Conservation (phyloP, 352 stramenopile genomes). For the Phytophthora sp. region DNA sequence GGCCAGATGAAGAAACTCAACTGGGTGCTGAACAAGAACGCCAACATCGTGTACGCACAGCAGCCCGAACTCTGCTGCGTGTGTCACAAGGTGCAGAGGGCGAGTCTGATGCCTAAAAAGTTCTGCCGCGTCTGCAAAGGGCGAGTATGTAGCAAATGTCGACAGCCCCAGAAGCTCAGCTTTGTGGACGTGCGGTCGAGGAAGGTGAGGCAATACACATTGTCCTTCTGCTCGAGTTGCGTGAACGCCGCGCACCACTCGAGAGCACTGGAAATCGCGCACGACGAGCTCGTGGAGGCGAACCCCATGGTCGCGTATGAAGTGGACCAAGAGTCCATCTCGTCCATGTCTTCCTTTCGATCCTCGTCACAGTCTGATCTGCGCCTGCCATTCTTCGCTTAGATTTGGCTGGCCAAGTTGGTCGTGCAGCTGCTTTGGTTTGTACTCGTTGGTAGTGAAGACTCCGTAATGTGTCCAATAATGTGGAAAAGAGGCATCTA, state of each 20-base stretch:
- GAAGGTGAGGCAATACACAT: slow-evolving; percentile 33
- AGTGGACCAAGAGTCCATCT: slow-evolving; percentile 40
- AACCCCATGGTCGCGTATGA: slow-evolving; percentile 38
- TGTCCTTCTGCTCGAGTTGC: slow-evolving; percentile 36
- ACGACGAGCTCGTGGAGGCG: slow-evolving; percentile 33
- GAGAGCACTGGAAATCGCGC: slow-evolving; percentile 25
- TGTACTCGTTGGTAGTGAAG: too few relatives aligned
- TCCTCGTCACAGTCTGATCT: slow-evolving; percentile 33
- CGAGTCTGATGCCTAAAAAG: slow-evolving; percentile 27
- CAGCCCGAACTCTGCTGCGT: slow-evolving; percentile 33
- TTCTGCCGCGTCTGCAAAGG: slow-evolving; percentile 41
- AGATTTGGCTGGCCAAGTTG: slow-evolving; percentile 1
- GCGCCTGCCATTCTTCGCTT: slow-evolving; percentile 28
- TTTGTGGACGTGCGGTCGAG: slow-evolving; percentile 31
- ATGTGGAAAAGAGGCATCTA: too few relatives aligned
- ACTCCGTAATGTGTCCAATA: too few relatives aligned
- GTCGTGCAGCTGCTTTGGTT: too few relatives aligned
- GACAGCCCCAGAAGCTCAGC: slow-evolving; percentile 32
- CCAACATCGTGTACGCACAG: slow-evolving; percentile 25
- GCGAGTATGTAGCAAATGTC: slow-evolving; percentile 36
- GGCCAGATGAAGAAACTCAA: slow-evolving; percentile 50
- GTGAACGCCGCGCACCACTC: slow-evolving; percentile 21
- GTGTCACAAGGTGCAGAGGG: slow-evolving; percentile 27
- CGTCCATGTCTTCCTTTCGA: slow-evolving; percentile 37
- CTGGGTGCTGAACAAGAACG: slow-evolving; percentile 41